Conservation (phyloP, 495 filamentous ascomycete species). For the Neurospora discreta region DNA sequence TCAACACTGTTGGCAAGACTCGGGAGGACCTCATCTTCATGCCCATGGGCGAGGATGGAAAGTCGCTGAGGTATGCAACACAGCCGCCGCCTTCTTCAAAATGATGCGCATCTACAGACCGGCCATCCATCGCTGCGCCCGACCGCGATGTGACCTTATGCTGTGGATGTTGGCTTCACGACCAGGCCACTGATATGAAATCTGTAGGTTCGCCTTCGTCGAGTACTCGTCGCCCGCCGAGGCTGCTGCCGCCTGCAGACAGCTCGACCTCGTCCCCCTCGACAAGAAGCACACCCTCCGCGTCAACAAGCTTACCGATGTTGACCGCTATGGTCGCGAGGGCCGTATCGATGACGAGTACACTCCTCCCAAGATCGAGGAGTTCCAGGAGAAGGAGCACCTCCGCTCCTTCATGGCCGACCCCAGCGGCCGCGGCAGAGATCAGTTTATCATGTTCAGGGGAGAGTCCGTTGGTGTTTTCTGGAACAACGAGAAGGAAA, state of each 20-base stretch:
- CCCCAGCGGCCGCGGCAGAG: conserved; percentile 70
- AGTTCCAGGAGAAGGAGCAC: conserved; percentile 86
- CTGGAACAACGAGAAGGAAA: conserved; percentile 94
- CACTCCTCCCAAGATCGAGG: conserved; percentile 60
- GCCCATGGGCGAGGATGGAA: conserved; percentile 73
- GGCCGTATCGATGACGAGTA: conserved; percentile 88
- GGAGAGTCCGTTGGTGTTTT: conserved; percentile 85
- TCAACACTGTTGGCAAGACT: conserved; percentile 71
- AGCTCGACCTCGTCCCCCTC: conserved; percentile 69
- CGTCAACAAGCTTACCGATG: conserved; percentile 96
- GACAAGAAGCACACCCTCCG: conserved; percentile 91
- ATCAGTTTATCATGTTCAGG: conserved; percentile 89
- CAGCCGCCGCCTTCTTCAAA: neutral
- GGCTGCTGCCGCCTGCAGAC: conserved; percentile 75
- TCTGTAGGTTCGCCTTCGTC: conserved; percentile 75
- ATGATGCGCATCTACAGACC: neutral
- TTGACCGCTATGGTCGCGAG: conserved; percentile 90
- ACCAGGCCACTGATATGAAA: conserved; percentile 5
- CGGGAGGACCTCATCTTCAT: conserved; percentile 83
- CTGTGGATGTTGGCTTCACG: neutral
- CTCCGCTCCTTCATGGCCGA: conserved; percentile 88
- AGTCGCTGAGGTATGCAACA: conserved; percentile 61
- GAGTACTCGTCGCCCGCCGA: conserved; percentile 91
- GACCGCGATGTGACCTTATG: neutral
- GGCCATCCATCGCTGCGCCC: neutral